Percentiles rank a stretch among this genome's conserved stretches.
These are phyloP conservation scores for Xylaria scruposa DNA, from an alignment of 495 filamentous ascomycete species.

Conservation along the genomic window DNA sequence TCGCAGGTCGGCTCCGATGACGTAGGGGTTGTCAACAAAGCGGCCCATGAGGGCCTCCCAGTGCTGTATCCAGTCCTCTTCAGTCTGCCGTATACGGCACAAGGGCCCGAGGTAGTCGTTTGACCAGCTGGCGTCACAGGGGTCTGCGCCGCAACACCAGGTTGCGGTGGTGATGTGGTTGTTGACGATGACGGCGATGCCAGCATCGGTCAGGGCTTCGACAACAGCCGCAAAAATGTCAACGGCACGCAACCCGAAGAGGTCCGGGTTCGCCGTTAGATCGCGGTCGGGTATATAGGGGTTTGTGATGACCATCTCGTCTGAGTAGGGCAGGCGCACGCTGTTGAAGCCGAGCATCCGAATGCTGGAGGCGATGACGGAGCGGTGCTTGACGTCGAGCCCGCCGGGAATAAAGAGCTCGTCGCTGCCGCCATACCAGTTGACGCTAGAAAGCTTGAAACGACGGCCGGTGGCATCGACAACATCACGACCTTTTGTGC, in stretches of 20 bases:
- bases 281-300: conserved; percentile 55
- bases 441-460: conserved; percentile 64
- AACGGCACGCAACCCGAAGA: conserved; percentile 57
- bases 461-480: conserved; percentile 57
- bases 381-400: conserved; percentile 63
- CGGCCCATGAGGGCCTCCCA: conserved; percentile 65
- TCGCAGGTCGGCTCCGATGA: conserved; percentile 64
- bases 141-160: conserved; percentile 67
- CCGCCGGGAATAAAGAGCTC: conserved; percentile 65
- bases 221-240: conserved; percentile 62
- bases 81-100: conserved; percentile 61
- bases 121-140: conserved; percentile 64
- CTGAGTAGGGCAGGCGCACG: conserved; percentile 66
- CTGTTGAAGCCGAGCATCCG: conserved; percentile 66
- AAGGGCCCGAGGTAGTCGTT: conserved; percentile 61
- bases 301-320: conserved; percentile 64
- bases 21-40: conserved; percentile 56
- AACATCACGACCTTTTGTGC: conserved; percentile 60
- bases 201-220: conserved; percentile 60
- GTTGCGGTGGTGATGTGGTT: conserved; percentile 67
- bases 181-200: conserved; percentile 65
- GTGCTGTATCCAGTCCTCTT: conserved; percentile 64
- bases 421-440: conserved; percentile 70
- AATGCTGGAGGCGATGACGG: conserved; percentile 59
- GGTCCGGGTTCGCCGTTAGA: conserved; percentile 60